Base-by-base conservation (phyloP, 2,329 filamentous ascomycete genomes). In the Pseudogymnoascus sp. region DNA sequence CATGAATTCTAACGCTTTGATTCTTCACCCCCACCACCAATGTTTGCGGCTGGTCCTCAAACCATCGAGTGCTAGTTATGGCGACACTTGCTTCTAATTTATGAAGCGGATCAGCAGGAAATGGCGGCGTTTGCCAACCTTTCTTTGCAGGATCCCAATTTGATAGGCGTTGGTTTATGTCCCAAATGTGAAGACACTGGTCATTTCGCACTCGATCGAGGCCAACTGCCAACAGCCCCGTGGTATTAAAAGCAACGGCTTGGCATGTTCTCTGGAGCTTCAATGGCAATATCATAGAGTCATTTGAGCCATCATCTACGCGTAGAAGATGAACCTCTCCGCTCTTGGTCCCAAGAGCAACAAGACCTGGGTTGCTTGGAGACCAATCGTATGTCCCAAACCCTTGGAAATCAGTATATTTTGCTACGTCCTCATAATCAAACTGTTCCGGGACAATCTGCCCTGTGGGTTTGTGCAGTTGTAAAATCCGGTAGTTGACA, bases 21-120 rank as follows among this genome's bases (percentile, higher is more conserved):
- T 87, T 84, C 66, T 89, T 89, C 58, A 92, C 87, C 0, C 88
- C 89, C 29, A 87, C 86, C 29, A 92, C 84, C 9, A 94, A 76
- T 21, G 87, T 88, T 65, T 90, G 84, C 7, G 90, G 89, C 65
- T 86, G 87, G 65, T 88, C 84, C 63, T 89, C 83, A 63, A 93
- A 92, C 77, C 93, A 95, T 68, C 89, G 86, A 67, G 92, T 85
- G 69, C 89, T 92, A 1, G 88, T 90, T 24, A 94, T 86, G n/a
- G 88, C 86, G 41, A 91, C 87, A 59, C 83, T 85, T 3, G 82
- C 80, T 69, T 88, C 85, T 3, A 86, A 74, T 17, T 83, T 77
- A 71, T 84, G 74, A 70, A 82, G 72, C 64, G 88, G 76, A 73
- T 85, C 80, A 21, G 65, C 61, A 11, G 61, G 64, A 58, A 67